Evolutionary conservation across 306 rosid genomes (phyloP).

Genomic region (Medicago truncatula): MtrunA17r5.0-ANR NC_053046.1:38257501-38258000

Average conservation of each 20-base stretch:
- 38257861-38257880: neutral
- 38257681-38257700: slow-evolving; percentile 43
- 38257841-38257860: slow-evolving; percentile 16
- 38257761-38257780: slow-evolving; percentile 64
- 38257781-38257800: slow-evolving; percentile 51
- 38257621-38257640: slow-evolving; percentile 66
- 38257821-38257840: slow-evolving; percentile 6
- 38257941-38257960: too few species aligned
- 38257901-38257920: slow-evolving; percentile 23
- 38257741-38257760: slow-evolving; percentile 71
- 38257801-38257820: slow-evolving; percentile 39
- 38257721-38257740: slow-evolving; percentile 70
- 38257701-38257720: slow-evolving; percentile 45
- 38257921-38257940: neutral
- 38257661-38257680: slow-evolving; percentile 52
- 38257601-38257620: slow-evolving; percentile 60
- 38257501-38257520: neutral
- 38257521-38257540: slow-evolving; percentile 37
- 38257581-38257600: slow-evolving; percentile 72
- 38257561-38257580: slow-evolving; percentile 79
- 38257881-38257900: neutral
- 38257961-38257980: too few species aligned
- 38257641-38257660: slow-evolving; percentile 51
- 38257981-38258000: too few species aligned
- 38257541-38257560: slow-evolving; percentile 57